Conservation (phyloP, 306 rosid genomes). For the Trifolium repens region DNA sequence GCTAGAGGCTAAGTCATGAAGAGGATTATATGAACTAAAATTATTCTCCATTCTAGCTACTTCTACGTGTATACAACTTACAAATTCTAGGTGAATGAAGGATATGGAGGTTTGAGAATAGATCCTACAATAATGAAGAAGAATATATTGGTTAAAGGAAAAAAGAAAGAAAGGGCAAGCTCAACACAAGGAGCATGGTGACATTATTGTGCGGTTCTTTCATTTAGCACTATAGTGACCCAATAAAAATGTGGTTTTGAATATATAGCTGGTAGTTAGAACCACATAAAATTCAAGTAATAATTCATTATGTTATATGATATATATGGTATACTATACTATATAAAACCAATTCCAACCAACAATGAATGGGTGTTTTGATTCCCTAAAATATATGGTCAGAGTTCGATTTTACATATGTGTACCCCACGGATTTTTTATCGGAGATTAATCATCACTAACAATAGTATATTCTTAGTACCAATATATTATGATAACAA, state of each 20-base stretch:
- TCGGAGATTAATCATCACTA: no score
- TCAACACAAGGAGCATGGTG: constrained; percentile 37
- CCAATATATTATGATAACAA: no score
- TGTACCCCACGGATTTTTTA: no score
- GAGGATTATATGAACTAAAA: constrained; percentile 29
- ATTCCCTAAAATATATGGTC: no score
- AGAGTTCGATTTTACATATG: no score
- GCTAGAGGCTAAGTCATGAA: constrained; percentile 38
- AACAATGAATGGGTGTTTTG: no score
- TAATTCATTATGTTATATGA: no score
- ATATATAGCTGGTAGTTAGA: constrained; percentile 9
- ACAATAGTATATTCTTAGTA: no score
- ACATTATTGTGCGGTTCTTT: constrained; percentile 30
- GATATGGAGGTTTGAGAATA: constrained; percentile 2
- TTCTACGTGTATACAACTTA: not conserved
- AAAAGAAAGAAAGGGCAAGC: constrained; percentile 10
- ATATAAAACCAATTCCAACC: constrained; percentile 10
- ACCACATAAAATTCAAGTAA: no score
- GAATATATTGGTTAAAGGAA: constrained; percentile 17
- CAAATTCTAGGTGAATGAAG: not conserved
- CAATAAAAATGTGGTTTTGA: constrained; percentile 35
- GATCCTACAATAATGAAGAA: constrained; percentile 12
- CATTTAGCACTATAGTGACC: constrained; percentile 32
- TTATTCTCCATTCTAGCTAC: constrained; percentile 47
- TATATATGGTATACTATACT: not conserved